These are phyloP conservation scores for Podospora sp. DNA, from an alignment of 495 filamentous ascomycete genomes.

Conservation along the genomic window DNA sequence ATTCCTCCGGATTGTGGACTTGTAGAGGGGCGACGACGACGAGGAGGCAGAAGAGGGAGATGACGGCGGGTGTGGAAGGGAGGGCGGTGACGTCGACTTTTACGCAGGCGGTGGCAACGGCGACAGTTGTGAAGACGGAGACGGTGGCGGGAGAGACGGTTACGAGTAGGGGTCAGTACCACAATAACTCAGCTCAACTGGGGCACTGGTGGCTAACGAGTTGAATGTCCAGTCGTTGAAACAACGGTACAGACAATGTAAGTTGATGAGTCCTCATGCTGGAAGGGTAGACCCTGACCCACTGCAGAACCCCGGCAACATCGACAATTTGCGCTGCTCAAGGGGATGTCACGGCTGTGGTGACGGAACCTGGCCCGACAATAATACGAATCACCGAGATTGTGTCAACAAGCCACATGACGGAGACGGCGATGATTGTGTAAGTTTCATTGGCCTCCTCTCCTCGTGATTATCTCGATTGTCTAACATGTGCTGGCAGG, in stretches of 20 bases:
- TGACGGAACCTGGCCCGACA: background rate
- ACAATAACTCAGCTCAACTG: too few relatives aligned
- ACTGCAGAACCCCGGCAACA: background rate
- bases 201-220: constrained; percentile 1
- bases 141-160: constrained; percentile 13
- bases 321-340: background rate
- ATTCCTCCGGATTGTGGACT: constrained; percentile 1
- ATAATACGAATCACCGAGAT: background rate
- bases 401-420: background rate
- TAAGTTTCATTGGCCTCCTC: background rate
- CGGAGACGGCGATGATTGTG: background rate
- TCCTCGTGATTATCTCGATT: too few relatives aligned
- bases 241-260: constrained; percentile 22
- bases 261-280: background rate
- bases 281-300: background rate
- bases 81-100: background rate
- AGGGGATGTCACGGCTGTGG: background rate
- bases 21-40: background rate
- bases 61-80: background rate
- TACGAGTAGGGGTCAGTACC: constrained; percentile 20
- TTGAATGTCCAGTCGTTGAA: constrained; percentile 11
- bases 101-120: background rate
- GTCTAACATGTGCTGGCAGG: too few relatives aligned
- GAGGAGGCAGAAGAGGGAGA: background rate
- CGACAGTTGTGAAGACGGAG: background rate